Percentiles rank a stretch among this genome's conserved stretches.
Evolutionary conservation across 768 basidiomycete species (phyloP).

Genomic region (Tremella yokohamensis): DNA sequence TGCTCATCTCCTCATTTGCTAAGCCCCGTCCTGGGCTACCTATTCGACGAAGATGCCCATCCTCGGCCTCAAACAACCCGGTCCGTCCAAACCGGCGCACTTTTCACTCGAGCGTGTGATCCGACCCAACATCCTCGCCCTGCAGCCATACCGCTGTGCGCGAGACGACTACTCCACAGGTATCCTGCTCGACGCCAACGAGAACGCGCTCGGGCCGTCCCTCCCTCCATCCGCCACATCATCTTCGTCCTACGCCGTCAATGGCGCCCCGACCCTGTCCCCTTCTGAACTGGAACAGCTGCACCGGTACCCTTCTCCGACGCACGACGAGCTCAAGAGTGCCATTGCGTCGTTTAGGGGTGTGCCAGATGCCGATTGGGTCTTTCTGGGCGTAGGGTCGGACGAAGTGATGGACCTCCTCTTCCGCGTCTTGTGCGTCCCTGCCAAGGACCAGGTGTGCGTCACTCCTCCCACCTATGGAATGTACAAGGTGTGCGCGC

Average conservation of each 20-base stretch:
- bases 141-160: slow-evolving; percentile 92
- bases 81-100: slow-evolving; percentile 63
- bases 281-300: slow-evolving; percentile 51
- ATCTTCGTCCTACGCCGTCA: not conserved
- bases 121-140: slow-evolving; percentile 85
- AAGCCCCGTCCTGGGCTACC: no score
- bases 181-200: slow-evolving; percentile 93
- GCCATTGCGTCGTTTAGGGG: slow-evolving; percentile 70
- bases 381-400: slow-evolving; percentile 93
- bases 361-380: slow-evolving; percentile 63
- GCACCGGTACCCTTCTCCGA: slow-evolving; percentile 91
- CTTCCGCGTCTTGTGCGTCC: slow-evolving; percentile 81
- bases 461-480: slow-evolving; percentile 95
- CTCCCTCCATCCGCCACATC: slow-evolving; percentile 53
- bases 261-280: slow-evolving; percentile 19
- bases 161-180: slow-evolving; percentile 90
- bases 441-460: slow-evolving; percentile 74
- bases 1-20: no score
- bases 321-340: slow-evolving; percentile 71
- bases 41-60: slow-evolving; percentile 50
- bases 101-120: slow-evolving; percentile 80
- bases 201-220: slow-evolving; percentile 88
- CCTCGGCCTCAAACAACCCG: slow-evolving; percentile 46
- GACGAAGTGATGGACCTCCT: slow-evolving; percentile 95
- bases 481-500: slow-evolving; percentile 92